These are phyloP conservation scores for Colletotrichum sp. DNA, from an alignment of 2,329 filamentous ascomycete genomes.

Conservation along the genomic window DNA sequence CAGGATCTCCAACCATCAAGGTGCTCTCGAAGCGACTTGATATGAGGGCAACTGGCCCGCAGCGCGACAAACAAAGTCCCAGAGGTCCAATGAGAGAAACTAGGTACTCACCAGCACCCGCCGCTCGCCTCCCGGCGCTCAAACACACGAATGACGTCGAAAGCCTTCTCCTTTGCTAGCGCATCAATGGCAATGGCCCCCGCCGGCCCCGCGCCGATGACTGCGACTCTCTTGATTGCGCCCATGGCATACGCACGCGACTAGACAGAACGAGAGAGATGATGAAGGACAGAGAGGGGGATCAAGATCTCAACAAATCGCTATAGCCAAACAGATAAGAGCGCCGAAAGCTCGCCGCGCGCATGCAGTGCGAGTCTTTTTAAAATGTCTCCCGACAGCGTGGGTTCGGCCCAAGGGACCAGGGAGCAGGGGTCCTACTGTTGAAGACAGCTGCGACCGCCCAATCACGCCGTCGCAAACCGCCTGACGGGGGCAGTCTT, in stretches of 20 bases:
- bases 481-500: conserved; percentile 16
- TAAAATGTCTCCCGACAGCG: not conserved
- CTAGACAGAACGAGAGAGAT: not conserved
- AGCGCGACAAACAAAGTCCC: not conserved
- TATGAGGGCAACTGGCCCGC: not conserved
- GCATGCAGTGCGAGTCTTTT: not conserved
- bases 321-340: not conserved
- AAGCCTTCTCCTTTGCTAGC: conserved; percentile 60
- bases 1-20: conserved; percentile 1
- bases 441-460: not conserved
- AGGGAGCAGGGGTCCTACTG: not conserved
- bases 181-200: conserved; percentile 67
- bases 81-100: not conserved
- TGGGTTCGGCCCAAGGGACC: not conserved
- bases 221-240: conserved; percentile 49
- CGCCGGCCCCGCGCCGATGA: conserved; percentile 66
- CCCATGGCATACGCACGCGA: conserved; percentile 4
- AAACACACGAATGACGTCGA: conserved; percentile 66
- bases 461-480: conserved; percentile 5
- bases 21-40: not conserved
- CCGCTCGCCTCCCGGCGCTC: conserved; percentile 64
- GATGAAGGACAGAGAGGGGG: not conserved
- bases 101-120: conserved; percentile 60
- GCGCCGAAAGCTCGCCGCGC: not conserved
- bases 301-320: not conserved